Percentiles rank a stretch among this genome's conserved stretches.
phyloP scores from a whole-genome alignment of 345 rosid species.

The Euphorbia lathyris region DNA sequence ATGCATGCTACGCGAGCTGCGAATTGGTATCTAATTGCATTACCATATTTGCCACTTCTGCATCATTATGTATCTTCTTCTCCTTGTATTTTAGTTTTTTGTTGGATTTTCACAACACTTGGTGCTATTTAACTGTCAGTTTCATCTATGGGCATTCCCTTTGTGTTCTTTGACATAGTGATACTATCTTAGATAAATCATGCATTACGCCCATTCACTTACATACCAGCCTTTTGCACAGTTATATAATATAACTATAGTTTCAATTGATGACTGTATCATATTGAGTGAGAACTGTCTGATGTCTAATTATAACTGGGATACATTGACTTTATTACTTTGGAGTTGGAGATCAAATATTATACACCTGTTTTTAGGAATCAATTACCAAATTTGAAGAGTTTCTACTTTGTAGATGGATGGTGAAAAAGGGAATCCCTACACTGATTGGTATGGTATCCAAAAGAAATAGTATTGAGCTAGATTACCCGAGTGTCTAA shows the following conservation, averaged over 20 bases:
- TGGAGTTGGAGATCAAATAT: background rate
- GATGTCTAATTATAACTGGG: background rate
- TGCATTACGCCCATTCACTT: background rate
- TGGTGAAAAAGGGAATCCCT: background rate
- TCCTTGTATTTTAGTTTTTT: background rate
- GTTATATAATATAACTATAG: background rate
- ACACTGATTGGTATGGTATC: background rate
- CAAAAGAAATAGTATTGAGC: background rate
- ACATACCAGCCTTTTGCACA: background rate
- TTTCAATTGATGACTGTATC: background rate
- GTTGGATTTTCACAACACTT: background rate
- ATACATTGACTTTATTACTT: background rate
- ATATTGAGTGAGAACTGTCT: background rate
- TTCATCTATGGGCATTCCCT: background rate
- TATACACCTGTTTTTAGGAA: too few relatives aligned
- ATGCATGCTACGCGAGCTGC: background rate
- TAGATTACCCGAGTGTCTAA: too few relatives aligned
- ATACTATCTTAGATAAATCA: background rate
- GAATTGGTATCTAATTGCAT: conserved; percentile 4
- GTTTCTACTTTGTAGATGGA: background rate
- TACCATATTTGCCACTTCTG: background rate
- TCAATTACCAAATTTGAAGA: background rate
- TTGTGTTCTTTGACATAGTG: background rate
- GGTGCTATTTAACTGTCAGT: background rate
- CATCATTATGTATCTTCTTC: background rate